These are phyloP conservation scores for Pisolithus tinctorius DNA, from an alignment of 768 basidiomycete species.

Conservation along the genomic window DNA sequence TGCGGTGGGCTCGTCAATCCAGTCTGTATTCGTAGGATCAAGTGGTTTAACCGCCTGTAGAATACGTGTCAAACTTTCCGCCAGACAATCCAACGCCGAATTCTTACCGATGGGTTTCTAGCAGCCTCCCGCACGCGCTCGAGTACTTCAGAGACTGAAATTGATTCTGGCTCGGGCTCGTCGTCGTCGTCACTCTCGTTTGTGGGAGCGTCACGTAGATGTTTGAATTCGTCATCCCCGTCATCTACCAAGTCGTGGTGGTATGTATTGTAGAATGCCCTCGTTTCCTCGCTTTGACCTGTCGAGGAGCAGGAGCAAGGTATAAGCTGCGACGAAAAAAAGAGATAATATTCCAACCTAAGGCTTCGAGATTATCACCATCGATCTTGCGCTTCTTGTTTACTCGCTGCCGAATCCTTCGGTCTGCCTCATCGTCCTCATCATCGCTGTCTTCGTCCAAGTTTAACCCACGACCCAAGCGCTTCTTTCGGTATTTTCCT, in stretches of 20 bases:
- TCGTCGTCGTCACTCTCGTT: conserved; percentile 20
- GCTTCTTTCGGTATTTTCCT: conserved; percentile 58
- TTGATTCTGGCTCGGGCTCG: conserved; percentile 24
- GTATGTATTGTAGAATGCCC: conserved; percentile 61
- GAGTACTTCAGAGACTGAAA: conserved; percentile 28
- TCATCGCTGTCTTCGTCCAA: conserved; percentile 68
- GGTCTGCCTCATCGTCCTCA: conserved; percentile 46
- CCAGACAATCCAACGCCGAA: neutral
- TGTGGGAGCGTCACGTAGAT: conserved; percentile 32
- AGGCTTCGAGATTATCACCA: conserved; percentile 55
- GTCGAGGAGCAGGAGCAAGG: conserved; percentile 1
- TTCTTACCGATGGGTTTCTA: conserved; percentile 26
- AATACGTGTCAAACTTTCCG: neutral
- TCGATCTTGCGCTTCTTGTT: conserved; percentile 55
- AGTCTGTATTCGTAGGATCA: conserved; percentile 36
- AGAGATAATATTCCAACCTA: conserved; percentile 39
- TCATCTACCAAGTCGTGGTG: conserved; percentile 44
- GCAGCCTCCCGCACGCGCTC: conserved; percentile 28
- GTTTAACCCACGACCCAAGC: conserved; percentile 51
- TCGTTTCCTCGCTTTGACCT: conserved; percentile 57
- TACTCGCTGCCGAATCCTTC: conserved; percentile 42
- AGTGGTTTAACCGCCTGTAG: conserved; percentile 19
- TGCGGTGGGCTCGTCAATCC: conserved; percentile 33
- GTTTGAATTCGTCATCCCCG: conserved; percentile 46
- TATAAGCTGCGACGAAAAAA: neutral